Conservation (phyloP, 2,329 filamentous ascomycete species). For the Pyrenophora graminea region DNA sequence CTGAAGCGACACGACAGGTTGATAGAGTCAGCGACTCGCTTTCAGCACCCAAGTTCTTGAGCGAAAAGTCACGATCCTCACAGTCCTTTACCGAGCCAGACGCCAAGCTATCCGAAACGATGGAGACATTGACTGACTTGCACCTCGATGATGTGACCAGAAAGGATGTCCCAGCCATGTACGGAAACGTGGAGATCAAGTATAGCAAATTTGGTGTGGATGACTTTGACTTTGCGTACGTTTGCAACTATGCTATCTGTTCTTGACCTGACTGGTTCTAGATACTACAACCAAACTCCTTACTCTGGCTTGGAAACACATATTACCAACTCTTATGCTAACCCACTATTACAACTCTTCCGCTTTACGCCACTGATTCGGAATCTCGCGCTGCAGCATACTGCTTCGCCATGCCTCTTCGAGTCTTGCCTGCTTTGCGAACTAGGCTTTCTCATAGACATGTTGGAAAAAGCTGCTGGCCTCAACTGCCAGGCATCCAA, state of each 20-base stretch:
- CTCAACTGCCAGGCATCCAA: slow-evolving; percentile 97
- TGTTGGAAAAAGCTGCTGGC: slow-evolving; percentile 93
- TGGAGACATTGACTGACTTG: slow-evolving; percentile 68
- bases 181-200: slow-evolving; percentile 94
- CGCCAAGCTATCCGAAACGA: slow-evolving; percentile 55
- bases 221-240: slow-evolving; percentile 93
- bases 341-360: slow-evolving; percentile 86
- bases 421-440: slow-evolving; percentile 91
- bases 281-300: slow-evolving; percentile 90
- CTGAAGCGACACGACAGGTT: slow-evolving; percentile 72
- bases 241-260: not conserved
- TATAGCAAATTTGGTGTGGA: slow-evolving; percentile 99
- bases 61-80: slow-evolving; percentile 83
- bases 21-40: slow-evolving; percentile 63
- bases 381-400: slow-evolving; percentile 86
- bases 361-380: slow-evolving; percentile 87
- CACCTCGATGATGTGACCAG: slow-evolving; percentile 73
- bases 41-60: slow-evolving; percentile 88
- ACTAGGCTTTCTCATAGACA: slow-evolving; percentile 93
- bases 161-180: slow-evolving; percentile 83
- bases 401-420: slow-evolving; percentile 79
- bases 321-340: slow-evolving; percentile 95
- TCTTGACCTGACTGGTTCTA: slow-evolving; percentile 39
- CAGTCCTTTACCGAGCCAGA: slow-evolving; percentile 36
- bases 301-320: slow-evolving; percentile 95